Percentiles rank a stretch among this genome's conserved stretches.
Conservation (phyloP, 352 stramenopile genomes). For the Thalassiosira mediterranea region DNA sequence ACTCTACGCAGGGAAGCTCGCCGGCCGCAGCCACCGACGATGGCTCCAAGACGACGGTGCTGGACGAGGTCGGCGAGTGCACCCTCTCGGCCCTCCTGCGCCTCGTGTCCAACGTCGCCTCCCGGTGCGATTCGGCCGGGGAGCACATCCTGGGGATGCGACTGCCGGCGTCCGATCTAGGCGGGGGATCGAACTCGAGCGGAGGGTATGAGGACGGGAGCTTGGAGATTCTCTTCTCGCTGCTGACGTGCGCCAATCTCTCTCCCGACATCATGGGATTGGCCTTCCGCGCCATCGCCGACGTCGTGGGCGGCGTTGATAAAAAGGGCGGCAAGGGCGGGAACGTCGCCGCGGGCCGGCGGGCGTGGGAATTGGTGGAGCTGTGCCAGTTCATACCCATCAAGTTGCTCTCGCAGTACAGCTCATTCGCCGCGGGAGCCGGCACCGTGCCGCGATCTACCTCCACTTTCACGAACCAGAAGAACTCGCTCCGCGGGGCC, state of each 20-base stretch:
- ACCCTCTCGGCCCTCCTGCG: constrained; percentile 66
- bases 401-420: constrained; percentile 62
- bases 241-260: constrained; percentile 59
- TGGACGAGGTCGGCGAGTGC: constrained; percentile 54
- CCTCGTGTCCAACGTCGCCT: constrained; percentile 68
- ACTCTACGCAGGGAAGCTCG: neutral
- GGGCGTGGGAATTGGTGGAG: constrained; percentile 78
- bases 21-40: constrained; percentile 1
- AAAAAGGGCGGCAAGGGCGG: constrained; percentile 12
- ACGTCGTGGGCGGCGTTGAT: constrained; percentile 48
- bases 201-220: constrained; percentile 50
- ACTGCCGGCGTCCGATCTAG: constrained; percentile 37
- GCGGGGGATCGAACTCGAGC: neutral
- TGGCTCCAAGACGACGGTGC: constrained; percentile 48
- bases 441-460: constrained; percentile 16
- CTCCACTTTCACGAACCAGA: constrained; percentile 9
- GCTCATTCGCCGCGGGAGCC: constrained; percentile 28
- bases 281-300: constrained; percentile 71
- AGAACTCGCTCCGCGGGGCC: constrained; percentile 3
- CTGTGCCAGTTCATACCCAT: constrained; percentile 75
- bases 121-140: constrained; percentile 39
- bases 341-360: constrained; percentile 30
- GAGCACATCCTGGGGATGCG: constrained; percentile 58
- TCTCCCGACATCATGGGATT: constrained; percentile 57
- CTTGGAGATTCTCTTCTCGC: constrained; percentile 74